Evolutionary conservation across 495 filamentous ascomycete genomes (phyloP), one percentile per base, ranked within the genome.

Genomic region (Penicillium pancosmium): DNA sequence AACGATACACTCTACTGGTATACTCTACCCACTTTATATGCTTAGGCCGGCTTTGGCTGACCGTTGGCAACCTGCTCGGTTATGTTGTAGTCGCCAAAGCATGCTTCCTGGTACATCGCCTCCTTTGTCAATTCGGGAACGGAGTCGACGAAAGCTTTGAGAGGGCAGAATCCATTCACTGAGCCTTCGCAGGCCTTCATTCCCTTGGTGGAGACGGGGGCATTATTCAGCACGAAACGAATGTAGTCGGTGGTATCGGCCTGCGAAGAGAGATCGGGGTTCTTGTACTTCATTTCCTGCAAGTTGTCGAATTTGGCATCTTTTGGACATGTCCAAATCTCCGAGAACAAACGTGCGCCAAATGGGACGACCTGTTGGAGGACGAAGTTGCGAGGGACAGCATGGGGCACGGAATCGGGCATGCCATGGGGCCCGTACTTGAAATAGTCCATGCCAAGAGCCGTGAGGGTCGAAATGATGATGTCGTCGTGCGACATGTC

Each of bases 291-390:
- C 15, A 64, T 61, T 4, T 60, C 55, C 35, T 62, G 58, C 5
- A 73, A 56, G 16, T 57, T 34, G 12, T 68, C 43, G n/a, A 73
- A 64, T 9, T 53, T 54, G 12, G 52, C 36, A 15, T 65, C 49
- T 12, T 47, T 43, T 3, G 70, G 68, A 41, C 70, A 73, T 2
- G 66, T 71, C 70, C 70, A 73, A 55, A 89, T 68, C 62, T 89
- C 86, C 33, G 87, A 86, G 66, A 84, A 80, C 1, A 89, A 68
- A 11, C 85, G 73, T 0, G 83, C 83, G 9, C 77, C 86, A 57
- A 88, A 89, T 0, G 85, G 84, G 33, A 80, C 78, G 15, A 88
- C 60, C 21, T 73, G 41, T 19, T 59, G 62, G 2, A 71, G 18
- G 15, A 52, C 23, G 59, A 73, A 73, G 16, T 46, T 64, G 13